Evolutionary conservation across 192 early-diverging fungal genomes (phyloP).

Genomic region (Coemansia sp.): DNA sequence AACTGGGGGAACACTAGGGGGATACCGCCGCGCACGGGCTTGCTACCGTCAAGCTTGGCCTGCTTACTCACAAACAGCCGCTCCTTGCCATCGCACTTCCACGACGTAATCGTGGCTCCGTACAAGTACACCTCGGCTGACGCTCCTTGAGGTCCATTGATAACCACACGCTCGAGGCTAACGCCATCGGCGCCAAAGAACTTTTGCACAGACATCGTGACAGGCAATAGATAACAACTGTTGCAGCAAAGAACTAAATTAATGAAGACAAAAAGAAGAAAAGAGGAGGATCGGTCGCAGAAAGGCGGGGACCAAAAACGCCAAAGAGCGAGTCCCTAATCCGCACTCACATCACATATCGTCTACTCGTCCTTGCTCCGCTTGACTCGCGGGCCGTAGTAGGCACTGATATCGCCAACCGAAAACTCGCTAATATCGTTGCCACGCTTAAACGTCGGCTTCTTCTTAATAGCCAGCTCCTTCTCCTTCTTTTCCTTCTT

Average conservation of each 20-base stretch:
- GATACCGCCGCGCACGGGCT: constrained; percentile 88
- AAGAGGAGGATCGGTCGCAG: not conserved
- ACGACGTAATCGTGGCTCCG: constrained; percentile 93
- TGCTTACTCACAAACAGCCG: constrained; percentile 84
- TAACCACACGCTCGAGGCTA: constrained; percentile 40
- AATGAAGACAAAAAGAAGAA: not conserved
- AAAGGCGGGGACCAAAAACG: not conserved
- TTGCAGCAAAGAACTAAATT: not conserved
- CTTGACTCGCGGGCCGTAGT: constrained; percentile 47
- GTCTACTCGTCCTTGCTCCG: constrained; percentile 21
- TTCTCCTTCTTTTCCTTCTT: constrained; percentile 46
- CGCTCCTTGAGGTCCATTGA: constrained; percentile 27
- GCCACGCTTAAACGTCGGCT: constrained; percentile 47
- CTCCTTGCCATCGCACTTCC: constrained; percentile 75
- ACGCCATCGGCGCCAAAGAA: constrained; percentile 34
- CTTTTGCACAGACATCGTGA: constrained; percentile 29
- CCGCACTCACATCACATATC: not conserved
- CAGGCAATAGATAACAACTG: not conserved
- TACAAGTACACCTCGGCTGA: constrained; percentile 48
- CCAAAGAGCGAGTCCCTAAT: not conserved
- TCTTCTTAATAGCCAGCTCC: constrained; percentile 46
- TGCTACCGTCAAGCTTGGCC: constrained; percentile 83
- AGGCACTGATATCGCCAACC: constrained; percentile 51
- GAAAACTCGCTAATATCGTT: constrained; percentile 60
- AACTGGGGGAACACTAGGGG: constrained; percentile 62